Evolutionary conservation across 108 stramenopile genomes (phyloP), one percentile per base, ranked within the genome.

Genomic region (Stephanodiscus minutulus): DNA sequence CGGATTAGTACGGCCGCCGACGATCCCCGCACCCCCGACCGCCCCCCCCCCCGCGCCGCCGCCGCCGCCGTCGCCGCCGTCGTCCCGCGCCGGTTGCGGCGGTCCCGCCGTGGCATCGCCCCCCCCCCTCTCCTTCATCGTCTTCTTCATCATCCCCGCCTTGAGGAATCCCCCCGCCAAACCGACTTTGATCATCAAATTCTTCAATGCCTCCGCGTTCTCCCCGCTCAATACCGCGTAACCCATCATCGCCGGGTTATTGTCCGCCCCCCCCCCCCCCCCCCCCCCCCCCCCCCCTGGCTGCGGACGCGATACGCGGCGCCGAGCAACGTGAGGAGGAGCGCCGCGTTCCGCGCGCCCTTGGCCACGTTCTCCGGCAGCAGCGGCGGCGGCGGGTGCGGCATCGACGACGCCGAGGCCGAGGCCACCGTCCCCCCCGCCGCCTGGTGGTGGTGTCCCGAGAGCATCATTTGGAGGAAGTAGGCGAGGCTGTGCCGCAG

Each of bases 401-500:
- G 69, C 49, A 59, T 58, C 7, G 17, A 1, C 20, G 20, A 7
- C 50, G 50, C 7, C 20, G 24, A 13, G 48, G 48, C 3, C 3
- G 48, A 8, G 10, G 48, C 17, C 3, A 8, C 18, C 4, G 50
- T 24, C 50, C 17, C 7, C 6, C 0, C 18, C 50, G 17, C 7
- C 50, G 50, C n/a, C 3, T 27, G 25, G 12, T 53, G 57, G 7
- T 58, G 10, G 0, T 66, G 49, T 24, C 49, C 75, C 41, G 72
- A 25, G 22, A 90, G 55, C 18, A 83, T 72, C 47, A 83, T 72
- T 49, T 86, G 85, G 28, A 86, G 83, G 20, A 86, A 46, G 58
- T 87, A 90, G 0, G 77, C 86, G 25, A 90, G 64, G 12, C 82
- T 76, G 56, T 90, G 80, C 7, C 82, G 79, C 56, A 88, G 55